Evolutionary conservation across 179 eudicot species (phyloP).

Genomic region (Actinidia polygama): DNA sequence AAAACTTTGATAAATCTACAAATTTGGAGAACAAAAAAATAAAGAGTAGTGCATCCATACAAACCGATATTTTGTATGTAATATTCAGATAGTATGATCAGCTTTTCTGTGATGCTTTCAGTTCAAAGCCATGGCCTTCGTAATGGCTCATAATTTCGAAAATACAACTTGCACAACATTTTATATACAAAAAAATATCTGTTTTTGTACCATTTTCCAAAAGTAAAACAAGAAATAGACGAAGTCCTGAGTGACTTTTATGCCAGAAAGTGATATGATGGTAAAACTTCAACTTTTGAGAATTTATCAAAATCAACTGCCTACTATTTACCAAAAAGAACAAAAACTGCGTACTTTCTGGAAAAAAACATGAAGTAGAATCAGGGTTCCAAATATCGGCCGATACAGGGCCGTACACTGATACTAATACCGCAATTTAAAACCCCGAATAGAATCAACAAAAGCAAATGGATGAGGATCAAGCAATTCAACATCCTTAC

Average conservation of each 20-base stretch:
- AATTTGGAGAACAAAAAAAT: neutral
- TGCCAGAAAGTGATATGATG: neutral
- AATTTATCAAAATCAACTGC: neutral
- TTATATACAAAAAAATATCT: neutral
- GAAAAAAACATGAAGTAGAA: neutral
- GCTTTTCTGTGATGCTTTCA: too few relatives aligned
- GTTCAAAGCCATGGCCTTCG: too few relatives aligned
- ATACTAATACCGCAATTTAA: too few relatives aligned
- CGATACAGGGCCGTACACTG: too few relatives aligned
- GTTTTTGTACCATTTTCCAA: neutral
- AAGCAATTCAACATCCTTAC: neutral
- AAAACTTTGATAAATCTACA: neutral
- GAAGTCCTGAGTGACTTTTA: neutral
- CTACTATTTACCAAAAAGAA: too few relatives aligned
- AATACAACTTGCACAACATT: neutral
- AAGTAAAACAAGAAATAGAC: neutral
- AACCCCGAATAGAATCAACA: neutral
- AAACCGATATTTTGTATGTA: neutral
- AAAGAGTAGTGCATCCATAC: neutral
- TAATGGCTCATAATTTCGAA: too few relatives aligned
- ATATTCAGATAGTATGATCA: neutral
- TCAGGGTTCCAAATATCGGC: too few relatives aligned
- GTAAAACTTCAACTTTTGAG: neutral
- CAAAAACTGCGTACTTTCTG: too few relatives aligned
- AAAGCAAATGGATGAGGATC: neutral